Base-by-base conservation (phyloP, 306 rosid genomes). In the Nissolia schottii region DNA sequence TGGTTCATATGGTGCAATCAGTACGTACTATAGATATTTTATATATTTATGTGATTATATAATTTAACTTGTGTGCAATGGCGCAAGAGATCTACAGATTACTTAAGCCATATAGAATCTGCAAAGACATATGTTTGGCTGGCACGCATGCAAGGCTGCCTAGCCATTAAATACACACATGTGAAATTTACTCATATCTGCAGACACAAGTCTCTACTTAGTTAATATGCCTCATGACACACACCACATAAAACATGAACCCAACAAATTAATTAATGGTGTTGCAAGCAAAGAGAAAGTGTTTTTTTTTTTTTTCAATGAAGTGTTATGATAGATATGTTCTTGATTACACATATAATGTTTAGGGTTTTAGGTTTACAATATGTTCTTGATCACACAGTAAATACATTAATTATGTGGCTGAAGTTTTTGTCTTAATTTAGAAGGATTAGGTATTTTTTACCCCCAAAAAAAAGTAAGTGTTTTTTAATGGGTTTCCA, bases 81-180 rank as follows among this genome's bases (percentile, higher is more conserved):
- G 72, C 32, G 56, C 38, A 35, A 15, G n/a, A 51, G 45, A 35
- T 38, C 31, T 18, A 64, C 11, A 14, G 13, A 5, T 16, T 22
- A 34, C 28, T 56, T 23, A 43, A n/a, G 57, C 35, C n/a, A n/a
- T n/a, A n/a, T 29, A 70, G 77, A 70, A 67, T 74, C 40, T 55
- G 74, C 58, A 56, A 56, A 62, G 64, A 38, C 35, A 38, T 46
- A 31, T 67, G 77, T 79, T 79, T 65, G 80, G 80, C 70, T 83
- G 82, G 82, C 84, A 79, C 2, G 70, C 87, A 66, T 45, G 82
- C 79, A 71, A 75, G 54, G 63, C 22, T 71, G 75, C 71, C 53
- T 76, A 24, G 56, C 51, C 74, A 83, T 71, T 80, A 60, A 83
- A 72, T 83, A 83, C 67, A 55, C 71, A 76, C 82, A 79, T 79